Evolutionary conservation across 805 yeast species (phyloP), one percentile per base, ranked within the genome.

Genomic region (Saccharomycopsis selenospora): DNA sequence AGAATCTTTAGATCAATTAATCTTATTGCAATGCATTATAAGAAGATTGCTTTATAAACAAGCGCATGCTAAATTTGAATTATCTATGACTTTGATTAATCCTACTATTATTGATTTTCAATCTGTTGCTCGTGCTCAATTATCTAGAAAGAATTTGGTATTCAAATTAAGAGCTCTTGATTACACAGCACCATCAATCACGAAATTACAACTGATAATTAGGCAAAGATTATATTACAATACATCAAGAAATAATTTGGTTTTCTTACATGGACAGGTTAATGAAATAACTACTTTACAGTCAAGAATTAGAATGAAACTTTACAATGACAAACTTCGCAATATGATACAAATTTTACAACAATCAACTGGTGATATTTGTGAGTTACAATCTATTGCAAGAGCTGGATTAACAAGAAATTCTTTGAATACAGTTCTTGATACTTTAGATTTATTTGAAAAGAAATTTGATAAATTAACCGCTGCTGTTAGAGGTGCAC

Each of bases 401-500:
- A 62, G 71, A 45, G 89, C 83, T 5, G 59, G 54, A 1, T 20
- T 58, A 0, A 41, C 57, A 6, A 59, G 72, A 49, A 36, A 58
- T 43, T 40, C 49, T 24, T 41, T 41, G 29, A 41, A 41, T 41
- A 8, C 23, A 6, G 11, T 41, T 41, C 43, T 41, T 23, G 43
- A 41, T n/a, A 41, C 43, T 10, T 22, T 41, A 14, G 43, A 41
- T 27, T 10, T 41, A 11, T 22, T 6, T 17, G 43, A 41, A 25
- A 23, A 18, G 4, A 41, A 41, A n/a, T 23, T 41, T 14, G 29
- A 66, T 26, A 55, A 49, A 8, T 55, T 79, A 0, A 73, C 70
- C 56, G 60, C 74, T 1, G 48, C 68, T 3, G 57, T 67, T 7
- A 64, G 72, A 46, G 76, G 74, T 4, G 59, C 57, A 11, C 50